Base-by-base conservation (phyloP, 352 stramenopile genomes). In the Globisporangium radiosum region DNA sequence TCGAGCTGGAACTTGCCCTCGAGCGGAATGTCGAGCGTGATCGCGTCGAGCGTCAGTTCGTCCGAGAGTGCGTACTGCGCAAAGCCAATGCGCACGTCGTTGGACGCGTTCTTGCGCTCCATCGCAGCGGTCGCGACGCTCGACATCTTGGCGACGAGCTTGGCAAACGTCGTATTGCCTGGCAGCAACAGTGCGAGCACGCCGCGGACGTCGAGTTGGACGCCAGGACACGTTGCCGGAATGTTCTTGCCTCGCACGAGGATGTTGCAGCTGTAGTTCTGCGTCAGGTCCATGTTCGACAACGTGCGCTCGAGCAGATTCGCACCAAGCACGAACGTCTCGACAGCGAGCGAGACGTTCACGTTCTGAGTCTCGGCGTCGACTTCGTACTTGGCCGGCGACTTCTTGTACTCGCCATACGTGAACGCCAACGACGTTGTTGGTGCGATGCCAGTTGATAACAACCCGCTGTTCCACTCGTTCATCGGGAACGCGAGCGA, bases 401-500 rank as follows among this genome's bases (percentile, higher is more conserved):
- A 37, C 6, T 33, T 38, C 3, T 43, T 59, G 56, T 62, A 67
- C 15, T 67, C 55, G 37, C 55, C 56, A 37, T 67, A 63, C 11
- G 61, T 62, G 43, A 67, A 67, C 17, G 58, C 49, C 7, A 67
- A 25, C 15, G 48, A 52, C 7, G 52, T 43, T 14, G 15, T 52
- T 33, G 49, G 5, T 0, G 45, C 13, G 11, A 59, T n/a, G 0
- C 61, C 61, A 10, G 13, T 56, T 7, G 52, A 33, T 11, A 68
- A 52, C 33, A 68, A n/a, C 1, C 39, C 47, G 36, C 43, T 48
- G 33, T 65, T 68, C 62, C 62, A 68, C 37, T 68, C 62, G 4
- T 65, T 68, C 57, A 68, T 49, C 4, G 59, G 59, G 25, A 68
- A 68, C 5, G 57, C 57, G 6, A 65, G 25, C 15, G 55, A 60